Percentiles rank a stretch among this genome's conserved stretches.
These are phyloP conservation scores for Corymbia maculata DNA, from an alignment of 345 rosid genomes.

Conservation along the genomic window DNA sequence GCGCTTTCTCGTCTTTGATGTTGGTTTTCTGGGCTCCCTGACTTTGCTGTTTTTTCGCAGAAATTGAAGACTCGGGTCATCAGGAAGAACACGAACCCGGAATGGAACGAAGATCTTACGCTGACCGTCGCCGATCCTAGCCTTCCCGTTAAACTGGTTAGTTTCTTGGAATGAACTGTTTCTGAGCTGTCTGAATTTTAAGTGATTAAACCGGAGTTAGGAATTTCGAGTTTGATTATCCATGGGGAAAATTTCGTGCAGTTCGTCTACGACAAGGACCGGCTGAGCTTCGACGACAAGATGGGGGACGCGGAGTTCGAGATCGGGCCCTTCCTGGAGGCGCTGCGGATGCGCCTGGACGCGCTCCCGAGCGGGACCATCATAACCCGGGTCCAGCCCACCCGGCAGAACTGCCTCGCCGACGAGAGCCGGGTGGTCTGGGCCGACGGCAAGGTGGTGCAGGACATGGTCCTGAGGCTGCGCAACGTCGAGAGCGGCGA, in stretches of 20 bases:
- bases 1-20: background rate
- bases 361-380: conserved; percentile 52
- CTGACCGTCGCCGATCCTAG: conserved; percentile 59
- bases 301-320: conserved; percentile 92
- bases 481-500: conserved; percentile 82
- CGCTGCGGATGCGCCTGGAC: conserved; percentile 18
- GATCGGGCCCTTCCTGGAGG: conserved; percentile 48
- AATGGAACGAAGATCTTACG: conserved; percentile 90
- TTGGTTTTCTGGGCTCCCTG: background rate
- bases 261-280: conserved; percentile 83
- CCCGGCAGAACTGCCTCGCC: conserved; percentile 56
- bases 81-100: conserved; percentile 68
- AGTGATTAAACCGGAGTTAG: background rate
- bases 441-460: conserved; percentile 45
- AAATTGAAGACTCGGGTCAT: conserved; percentile 78
- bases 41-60: conserved; percentile 17
- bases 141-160: conserved; percentile 50
- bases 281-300: conserved; percentile 72
- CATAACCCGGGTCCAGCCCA: conserved; percentile 36
- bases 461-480: conserved; percentile 57
- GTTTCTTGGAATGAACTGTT: background rate
- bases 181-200: background rate
- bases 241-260: background rate
- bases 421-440: conserved; percentile 52
- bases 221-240: background rate